phyloP scores from a whole-genome alignment of 495 filamentous ascomycete species.

The Immersiella caudata region DNA sequence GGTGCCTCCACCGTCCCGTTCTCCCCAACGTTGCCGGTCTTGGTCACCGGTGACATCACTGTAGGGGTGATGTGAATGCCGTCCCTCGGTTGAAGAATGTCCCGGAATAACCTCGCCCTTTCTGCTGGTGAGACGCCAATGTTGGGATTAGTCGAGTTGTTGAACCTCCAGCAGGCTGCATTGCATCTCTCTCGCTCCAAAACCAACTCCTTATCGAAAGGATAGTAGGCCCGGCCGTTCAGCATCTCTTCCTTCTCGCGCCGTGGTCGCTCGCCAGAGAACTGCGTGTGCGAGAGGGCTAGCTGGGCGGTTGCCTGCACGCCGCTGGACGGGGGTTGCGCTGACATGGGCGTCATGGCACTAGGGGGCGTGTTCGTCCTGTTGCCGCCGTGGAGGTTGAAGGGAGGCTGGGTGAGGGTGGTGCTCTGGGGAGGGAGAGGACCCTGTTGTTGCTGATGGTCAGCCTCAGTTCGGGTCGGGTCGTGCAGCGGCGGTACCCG shows the following conservation, averaged over 20 bases:
- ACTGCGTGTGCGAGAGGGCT: constrained; percentile 57
- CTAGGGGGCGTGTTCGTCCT: constrained; percentile 49
- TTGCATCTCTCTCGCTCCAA: constrained; percentile 88
- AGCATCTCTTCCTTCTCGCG: constrained; percentile 97
- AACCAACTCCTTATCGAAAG: constrained; percentile 74
- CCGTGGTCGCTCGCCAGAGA: constrained; percentile 47
- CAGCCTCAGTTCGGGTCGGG: constrained; percentile 51
- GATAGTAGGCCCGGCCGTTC: constrained; percentile 75
- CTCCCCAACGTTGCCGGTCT: constrained; percentile 69
- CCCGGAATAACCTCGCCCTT: constrained; percentile 76
- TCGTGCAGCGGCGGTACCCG: constrained; percentile 60
- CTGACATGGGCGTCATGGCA: constrained; percentile 34
- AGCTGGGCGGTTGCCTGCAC: constrained; percentile 63
- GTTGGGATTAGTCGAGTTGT: constrained; percentile 81
- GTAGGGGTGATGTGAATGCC: constrained; percentile 52
- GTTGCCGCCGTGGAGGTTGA: constrained; percentile 47
- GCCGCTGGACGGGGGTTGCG: constrained; percentile 35
- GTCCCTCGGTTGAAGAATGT: constrained; percentile 62
- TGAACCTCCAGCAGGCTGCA: constrained; percentile 83
- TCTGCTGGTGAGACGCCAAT: constrained; percentile 76
- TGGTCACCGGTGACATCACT: constrained; percentile 49
- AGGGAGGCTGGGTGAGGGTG: constrained; percentile 32
- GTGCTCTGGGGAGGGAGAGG: constrained; percentile 31
- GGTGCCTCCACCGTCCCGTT: constrained; percentile 83
- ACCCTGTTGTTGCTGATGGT: constrained; percentile 29